Evolutionary conservation across 2,329 filamentous ascomycete species (phyloP), one percentile per base, ranked within the genome.

Genomic region (Sporothrix curviconia): DNA sequence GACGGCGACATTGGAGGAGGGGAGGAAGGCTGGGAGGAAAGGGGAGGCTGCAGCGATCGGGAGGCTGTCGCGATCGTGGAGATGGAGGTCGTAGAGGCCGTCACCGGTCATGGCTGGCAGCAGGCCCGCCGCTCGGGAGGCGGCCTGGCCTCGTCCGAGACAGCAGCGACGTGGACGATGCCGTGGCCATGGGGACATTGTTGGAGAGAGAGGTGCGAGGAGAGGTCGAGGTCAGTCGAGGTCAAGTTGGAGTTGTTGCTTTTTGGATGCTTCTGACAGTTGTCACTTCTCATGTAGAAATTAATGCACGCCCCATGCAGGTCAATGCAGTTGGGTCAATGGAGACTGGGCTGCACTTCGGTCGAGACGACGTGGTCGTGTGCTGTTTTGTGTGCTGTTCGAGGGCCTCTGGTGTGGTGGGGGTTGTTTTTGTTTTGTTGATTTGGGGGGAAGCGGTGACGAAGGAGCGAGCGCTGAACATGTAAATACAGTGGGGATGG

Each of bases 1-100:
- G 11, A 91, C 76, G 15, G 78, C 71, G 36, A 86, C 67, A 64
- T 84, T 77, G 15, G 79, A 79, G 15, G 78, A 74, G 40, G 74
- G 39, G 22, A 63, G 52, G 3, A 43, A 43, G n/a, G 28, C n/a
- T n/a, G 52, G 54, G 19, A 46, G 34, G 19, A 40, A 19, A 17
- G 50, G 12, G 3, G 39, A n/a, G 30, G 49, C 4, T 11, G n/a
- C n/a, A 36, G 17, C 19, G n/a, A 55, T 5, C 24, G 36, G 17
- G 44, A n/a, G 6, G 49, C 5, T 7, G 55, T 34, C 7, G 57
- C 22, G 15, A 44, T 37, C 25, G 49, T 30, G 14, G 50, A 50
- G 36, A 46, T 25, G 14, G 34, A n/a, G 4, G 62, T 54, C 1
- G 30, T 56, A n/a, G 52, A 24, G 49, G 22, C 47, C 15, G 9